Evolutionary conservation across 2,329 filamentous ascomycete species (phyloP).

Genomic region (Ambrosiella beaveri): DNA sequence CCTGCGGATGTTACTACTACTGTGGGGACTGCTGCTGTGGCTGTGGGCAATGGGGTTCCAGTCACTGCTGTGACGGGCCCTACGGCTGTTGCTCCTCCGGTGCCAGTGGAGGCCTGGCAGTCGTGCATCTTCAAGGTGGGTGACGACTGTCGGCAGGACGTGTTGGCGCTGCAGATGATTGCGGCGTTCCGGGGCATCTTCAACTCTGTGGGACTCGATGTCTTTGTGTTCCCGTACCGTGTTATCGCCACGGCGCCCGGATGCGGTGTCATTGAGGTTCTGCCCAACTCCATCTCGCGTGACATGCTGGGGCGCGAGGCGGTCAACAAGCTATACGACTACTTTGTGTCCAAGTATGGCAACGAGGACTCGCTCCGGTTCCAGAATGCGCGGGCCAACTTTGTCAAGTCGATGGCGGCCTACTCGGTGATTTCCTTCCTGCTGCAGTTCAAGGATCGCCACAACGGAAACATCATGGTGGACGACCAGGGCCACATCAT

Average conservation of each 20-base stretch:
- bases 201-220: conserved; percentile 82
- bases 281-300: conserved; percentile 92
- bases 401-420: conserved; percentile 98
- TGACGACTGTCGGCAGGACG: conserved; percentile 93
- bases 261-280: conserved; percentile 93
- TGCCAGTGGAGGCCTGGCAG: conserved; percentile 81
- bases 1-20: neutral
- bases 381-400: conserved; percentile 89
- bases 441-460: conserved; percentile 95
- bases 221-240: conserved; percentile 91
- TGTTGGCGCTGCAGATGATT: conserved; percentile 94
- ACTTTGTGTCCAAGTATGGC: conserved; percentile 93
- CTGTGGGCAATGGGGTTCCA: neutral
- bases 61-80: neutral
- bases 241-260: conserved; percentile 94
- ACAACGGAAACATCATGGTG: conserved; percentile 99
- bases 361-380: conserved; percentile 89
- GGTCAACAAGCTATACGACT: conserved; percentile 95
- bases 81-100: neutral
- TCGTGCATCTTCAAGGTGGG: conserved; percentile 99
- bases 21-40: conserved; percentile 13
- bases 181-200: conserved; percentile 95
- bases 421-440: conserved; percentile 96
- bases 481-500: conserved; percentile 94
- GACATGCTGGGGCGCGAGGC: conserved; percentile 98